phyloP scores from a whole-genome alignment of 2,329 filamentous ascomycete genomes.

The Rutstroemia sp. region DNA sequence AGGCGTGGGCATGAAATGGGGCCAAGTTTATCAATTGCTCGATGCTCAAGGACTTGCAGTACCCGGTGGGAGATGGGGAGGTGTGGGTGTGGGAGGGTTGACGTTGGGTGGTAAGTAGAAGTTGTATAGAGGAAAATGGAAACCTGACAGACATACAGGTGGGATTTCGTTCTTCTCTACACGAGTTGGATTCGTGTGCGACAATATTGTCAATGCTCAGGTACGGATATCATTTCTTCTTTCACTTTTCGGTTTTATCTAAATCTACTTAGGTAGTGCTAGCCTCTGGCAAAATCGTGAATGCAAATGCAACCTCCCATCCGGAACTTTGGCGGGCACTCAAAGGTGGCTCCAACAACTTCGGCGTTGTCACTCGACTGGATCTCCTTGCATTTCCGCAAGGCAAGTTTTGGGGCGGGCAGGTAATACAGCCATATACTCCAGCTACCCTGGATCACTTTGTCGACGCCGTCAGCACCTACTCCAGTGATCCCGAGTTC shows the following conservation, averaged over 20 bases:
- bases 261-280: background rate
- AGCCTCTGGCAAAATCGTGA: background rate
- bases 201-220: slow-evolving; percentile 38
- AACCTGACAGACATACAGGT: background rate
- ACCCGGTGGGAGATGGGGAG: slow-evolving; percentile 30
- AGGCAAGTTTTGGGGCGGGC: slow-evolving; percentile 5
- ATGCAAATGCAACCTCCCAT: background rate
- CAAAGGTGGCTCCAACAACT: background rate
- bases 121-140: background rate
- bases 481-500: background rate
- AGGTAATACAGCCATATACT: background rate
- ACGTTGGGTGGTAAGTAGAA: slow-evolving; percentile 7
- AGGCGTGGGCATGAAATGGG: slow-evolving; percentile 33
- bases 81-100: slow-evolving; percentile 11
- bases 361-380: slow-evolving; percentile 14
- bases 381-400: slow-evolving; percentile 11
- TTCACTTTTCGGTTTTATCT: slow-evolving; percentile 11
- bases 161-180: slow-evolving; percentile 14
- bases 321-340: background rate
- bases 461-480: slow-evolving; percentile 3
- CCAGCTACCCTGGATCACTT: background rate
- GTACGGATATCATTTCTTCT: slow-evolving; percentile 10
- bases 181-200: slow-evolving; percentile 39
- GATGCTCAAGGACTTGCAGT: slow-evolving; percentile 28
- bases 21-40: slow-evolving; percentile 31